A percentile compares a stretch with the other conserved stretches of the same genome.
These are phyloP conservation scores for Gloeostereum incarnatum DNA, from an alignment of 768 basidiomycete species.

Conservation along the genomic window DNA sequence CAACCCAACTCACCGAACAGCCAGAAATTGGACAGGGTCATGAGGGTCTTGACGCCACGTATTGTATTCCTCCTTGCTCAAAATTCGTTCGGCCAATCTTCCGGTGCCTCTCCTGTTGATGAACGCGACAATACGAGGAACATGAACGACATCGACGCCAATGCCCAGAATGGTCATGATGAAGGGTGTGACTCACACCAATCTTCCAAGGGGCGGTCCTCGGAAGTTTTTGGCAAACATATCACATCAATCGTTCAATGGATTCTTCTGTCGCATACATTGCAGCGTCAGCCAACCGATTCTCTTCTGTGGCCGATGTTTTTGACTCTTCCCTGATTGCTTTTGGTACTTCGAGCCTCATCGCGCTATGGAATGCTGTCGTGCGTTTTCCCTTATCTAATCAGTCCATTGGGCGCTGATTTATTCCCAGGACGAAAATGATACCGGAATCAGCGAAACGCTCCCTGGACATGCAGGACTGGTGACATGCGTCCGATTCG, in stretches of 20 bases:
- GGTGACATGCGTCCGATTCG: slow-evolving; percentile 73
- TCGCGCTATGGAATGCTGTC: slow-evolving; percentile 35
- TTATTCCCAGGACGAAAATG: slow-evolving; percentile 30
- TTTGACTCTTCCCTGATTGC: slow-evolving; percentile 33
- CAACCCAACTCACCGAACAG: slow-evolving; percentile 52
- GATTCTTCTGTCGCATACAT: slow-evolving; percentile 27
- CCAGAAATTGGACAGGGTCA: slow-evolving; percentile 40
- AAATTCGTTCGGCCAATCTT: slow-evolving; percentile 51
- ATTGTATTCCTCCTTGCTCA: slow-evolving; percentile 39
- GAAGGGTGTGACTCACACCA: neutral
- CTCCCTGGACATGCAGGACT: slow-evolving; percentile 66
- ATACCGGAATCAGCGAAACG: slow-evolving; percentile 54
- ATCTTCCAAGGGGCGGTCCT: too few relatives aligned
- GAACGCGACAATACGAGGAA: slow-evolving; percentile 55
- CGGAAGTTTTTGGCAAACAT: too few relatives aligned
- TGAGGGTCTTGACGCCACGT: slow-evolving; percentile 14
- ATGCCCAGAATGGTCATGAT: slow-evolving; percentile 61
- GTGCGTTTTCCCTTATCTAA: slow-evolving; percentile 16
- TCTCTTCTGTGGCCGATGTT: slow-evolving; percentile 37
- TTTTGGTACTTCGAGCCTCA: slow-evolving; percentile 35
- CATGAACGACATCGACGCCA: slow-evolving; percentile 65
- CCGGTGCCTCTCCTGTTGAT: slow-evolving; percentile 34
- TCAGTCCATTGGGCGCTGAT: slow-evolving; percentile 1
- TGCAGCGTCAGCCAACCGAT: slow-evolving; percentile 38
- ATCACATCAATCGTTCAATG: too few relatives aligned